Evolutionary conservation across 345 rosid genomes (phyloP), one percentile per base, ranked within the genome.

Genomic region (Anacardium occidentale): DNA sequence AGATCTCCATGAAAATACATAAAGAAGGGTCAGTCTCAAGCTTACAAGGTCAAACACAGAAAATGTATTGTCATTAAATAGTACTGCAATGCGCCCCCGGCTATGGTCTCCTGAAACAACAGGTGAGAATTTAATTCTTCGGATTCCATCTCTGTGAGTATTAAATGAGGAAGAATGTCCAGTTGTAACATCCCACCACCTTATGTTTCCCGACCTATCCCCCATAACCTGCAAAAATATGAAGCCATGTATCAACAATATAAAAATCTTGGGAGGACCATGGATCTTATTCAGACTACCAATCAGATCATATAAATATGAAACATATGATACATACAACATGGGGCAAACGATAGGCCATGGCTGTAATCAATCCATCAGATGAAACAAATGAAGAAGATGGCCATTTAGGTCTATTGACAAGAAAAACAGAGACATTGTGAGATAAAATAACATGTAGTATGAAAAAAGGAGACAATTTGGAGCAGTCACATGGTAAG

Each of bases 121-220:
- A 76, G 98, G 98, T 58, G 98, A 94, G 80, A 94, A 94, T 78
- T 90, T 94, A 75, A 94, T 88, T 83, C 98, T 86, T 68, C 97
- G 83, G 59, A 94, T 88, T 80, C 98, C 98, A 72, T 94, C 98
- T 80, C 96, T 84, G 54, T 90, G 95, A 71, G 92, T 88, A 80
- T 85, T 90, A 68, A 94, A 92, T 76, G 98, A 90, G 68, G 99
- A 94, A 74, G 99, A 94, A 67, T 89, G 92, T 55, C 99, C 99
- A 77, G 89, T 90, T 71, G 88, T 92, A 71, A 94, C 92, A 85
- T 94, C 99, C 99, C 99, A 94, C 99, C 99, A 94, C 81, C 99
- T 78, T 77, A 94, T 89, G 81, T 84, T 92, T 79, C 99, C 98
- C 20, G 96, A 90, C 75, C 94, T 83, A 75, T 87, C 90, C 64